phyloP scores from a whole-genome alignment of 148 eudicot genomes.

The Salicornia ramosissima region DNA sequence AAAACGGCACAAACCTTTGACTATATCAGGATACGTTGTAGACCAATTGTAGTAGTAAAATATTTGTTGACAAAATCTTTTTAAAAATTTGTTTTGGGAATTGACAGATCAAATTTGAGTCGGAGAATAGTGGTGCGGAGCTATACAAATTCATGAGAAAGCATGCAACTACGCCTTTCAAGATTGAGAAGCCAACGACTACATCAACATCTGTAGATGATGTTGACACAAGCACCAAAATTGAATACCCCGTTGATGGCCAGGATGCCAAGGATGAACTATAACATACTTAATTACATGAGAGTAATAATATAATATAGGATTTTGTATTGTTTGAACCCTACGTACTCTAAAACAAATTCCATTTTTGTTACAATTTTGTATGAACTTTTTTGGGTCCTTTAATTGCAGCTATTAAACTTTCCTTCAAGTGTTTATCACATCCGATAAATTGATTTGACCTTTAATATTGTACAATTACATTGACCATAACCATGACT shows the following conservation, averaged over 20 bases:
- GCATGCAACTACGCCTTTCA: constrained; percentile 66
- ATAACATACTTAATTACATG: constrained; percentile 22
- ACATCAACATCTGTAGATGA: constrained; percentile 16
- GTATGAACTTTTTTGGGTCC: no score
- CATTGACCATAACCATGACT: no score
- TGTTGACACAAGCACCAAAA: neutral
- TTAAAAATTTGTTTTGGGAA: neutral
- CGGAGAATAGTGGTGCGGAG: constrained; percentile 49
- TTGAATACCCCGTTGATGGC: neutral
- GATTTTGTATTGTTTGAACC: no score
- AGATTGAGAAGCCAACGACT: constrained; percentile 44
- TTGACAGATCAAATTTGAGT: constrained; percentile 53
- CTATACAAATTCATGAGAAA: constrained; percentile 81
- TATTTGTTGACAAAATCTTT: neutral
- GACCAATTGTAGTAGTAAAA: neutral
- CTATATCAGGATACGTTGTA: no score
- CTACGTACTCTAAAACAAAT: no score
- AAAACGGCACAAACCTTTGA: no score
- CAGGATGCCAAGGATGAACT: constrained; percentile 30
- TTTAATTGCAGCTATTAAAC: no score
- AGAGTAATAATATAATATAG: no score
- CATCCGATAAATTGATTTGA: no score
- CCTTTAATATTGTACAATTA: no score
- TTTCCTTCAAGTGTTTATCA: no score
- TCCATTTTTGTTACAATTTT: no score